phyloP scores from a whole-genome alignment of 768 basidiomycete species.

The Harrya chromipes region DNA sequence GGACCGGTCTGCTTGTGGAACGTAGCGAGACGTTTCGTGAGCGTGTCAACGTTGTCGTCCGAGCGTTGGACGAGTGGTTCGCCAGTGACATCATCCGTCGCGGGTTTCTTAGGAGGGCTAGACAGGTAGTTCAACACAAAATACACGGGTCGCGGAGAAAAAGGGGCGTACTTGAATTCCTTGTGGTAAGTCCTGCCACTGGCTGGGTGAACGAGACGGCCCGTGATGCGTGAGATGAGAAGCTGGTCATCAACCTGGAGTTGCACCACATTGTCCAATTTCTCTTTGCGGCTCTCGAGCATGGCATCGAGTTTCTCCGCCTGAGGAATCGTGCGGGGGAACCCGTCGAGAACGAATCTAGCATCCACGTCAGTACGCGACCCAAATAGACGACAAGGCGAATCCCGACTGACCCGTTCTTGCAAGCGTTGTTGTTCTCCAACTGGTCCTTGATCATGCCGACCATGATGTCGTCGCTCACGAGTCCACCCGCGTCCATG shows the following conservation, averaged over 20 bases:
- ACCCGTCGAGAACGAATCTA: conserved; percentile 99
- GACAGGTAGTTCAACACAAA: conserved; percentile 8
- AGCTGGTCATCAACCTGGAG: conserved; percentile 91
- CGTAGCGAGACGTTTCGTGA: conserved; percentile 82
- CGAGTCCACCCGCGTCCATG: conserved; percentile 95
- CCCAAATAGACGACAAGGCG: neutral
- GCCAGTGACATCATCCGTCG: conserved; percentile 90
- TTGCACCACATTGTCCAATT: conserved; percentile 89
- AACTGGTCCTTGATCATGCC: conserved; percentile 96
- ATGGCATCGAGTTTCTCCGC: conserved; percentile 94
- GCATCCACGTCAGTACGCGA: neutral
- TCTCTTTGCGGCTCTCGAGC: conserved; percentile 79
- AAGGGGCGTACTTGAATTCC: conserved; percentile 80
- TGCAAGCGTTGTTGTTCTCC: conserved; percentile 87
- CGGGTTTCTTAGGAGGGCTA: conserved; percentile 97
- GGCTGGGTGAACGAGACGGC: conserved; percentile 86
- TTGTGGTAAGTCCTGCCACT: conserved; percentile 93
- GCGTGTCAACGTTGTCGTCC: conserved; percentile 95
- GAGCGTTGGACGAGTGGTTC: conserved; percentile 96
- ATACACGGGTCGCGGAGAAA: conserved; percentile 1
- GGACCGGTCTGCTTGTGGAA: conserved; percentile 95
- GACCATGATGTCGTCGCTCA: conserved; percentile 96
- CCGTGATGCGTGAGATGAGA: conserved; percentile 96
- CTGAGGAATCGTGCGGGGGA: conserved; percentile 96
- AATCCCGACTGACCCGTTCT: conserved; percentile 77